These are phyloP conservation scores for Salvia splendens DNA, from an alignment of 257 asterid species.

Conservation along the genomic window DNA sequence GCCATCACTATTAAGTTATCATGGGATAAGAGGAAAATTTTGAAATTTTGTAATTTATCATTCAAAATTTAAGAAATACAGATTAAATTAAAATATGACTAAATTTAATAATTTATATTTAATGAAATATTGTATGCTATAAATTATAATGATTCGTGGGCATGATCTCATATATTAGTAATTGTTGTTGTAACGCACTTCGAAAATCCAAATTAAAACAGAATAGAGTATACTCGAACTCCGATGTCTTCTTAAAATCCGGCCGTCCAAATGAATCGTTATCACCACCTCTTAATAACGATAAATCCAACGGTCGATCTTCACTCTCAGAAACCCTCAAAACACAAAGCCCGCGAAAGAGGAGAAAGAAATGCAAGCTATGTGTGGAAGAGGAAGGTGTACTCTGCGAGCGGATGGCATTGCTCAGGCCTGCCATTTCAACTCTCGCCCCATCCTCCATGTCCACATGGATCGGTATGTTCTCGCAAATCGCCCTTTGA, in stretches of 20 bases:
- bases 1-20: no score
- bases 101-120: no score
- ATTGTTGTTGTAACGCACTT: no score
- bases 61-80: no score
- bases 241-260: background rate
- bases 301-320: slow-evolving; percentile 25
- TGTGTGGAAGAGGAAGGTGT: slow-evolving; percentile 94
- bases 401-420: slow-evolving; percentile 68
- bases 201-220: no score
- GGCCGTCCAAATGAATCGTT: background rate
- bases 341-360: slow-evolving; percentile 28
- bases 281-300: background rate
- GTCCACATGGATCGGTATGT: slow-evolving; percentile 68
- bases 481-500: background rate
- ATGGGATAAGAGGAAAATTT: no score
- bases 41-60: no score
- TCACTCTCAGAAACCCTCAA: slow-evolving; percentile 27
- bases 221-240: no score
- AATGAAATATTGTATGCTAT: no score
- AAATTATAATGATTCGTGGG: no score
- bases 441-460: slow-evolving; percentile 64
- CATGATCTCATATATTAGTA: no score
- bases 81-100: no score
- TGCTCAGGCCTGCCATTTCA: slow-evolving; percentile 66
- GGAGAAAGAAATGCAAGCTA: slow-evolving; percentile 27